A percentile compares a stretch with the other conserved stretches of the same genome.
Conservation (phyloP, 352 stramenopile genomes). For the Plasmopara viticola region DNA sequence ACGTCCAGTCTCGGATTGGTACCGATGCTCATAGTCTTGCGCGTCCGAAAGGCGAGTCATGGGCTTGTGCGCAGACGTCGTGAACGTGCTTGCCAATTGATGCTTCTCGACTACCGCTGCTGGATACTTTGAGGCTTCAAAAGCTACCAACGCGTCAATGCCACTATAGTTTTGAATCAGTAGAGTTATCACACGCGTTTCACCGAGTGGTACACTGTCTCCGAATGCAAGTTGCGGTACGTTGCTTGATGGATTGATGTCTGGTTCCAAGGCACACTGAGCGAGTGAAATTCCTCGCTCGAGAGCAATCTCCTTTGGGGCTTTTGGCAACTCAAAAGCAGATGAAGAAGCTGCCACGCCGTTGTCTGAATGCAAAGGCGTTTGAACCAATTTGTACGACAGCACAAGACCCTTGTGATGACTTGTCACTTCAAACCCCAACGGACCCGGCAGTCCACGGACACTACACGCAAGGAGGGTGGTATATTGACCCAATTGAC, state of each 20-base stretch:
- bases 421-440: slow-evolving; percentile 60
- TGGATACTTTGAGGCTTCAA: slow-evolving; percentile 58
- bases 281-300: slow-evolving; percentile 33
- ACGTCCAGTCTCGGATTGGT: slow-evolving; percentile 48
- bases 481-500: slow-evolving; percentile 40
- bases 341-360: background rate
- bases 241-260: slow-evolving; percentile 25
- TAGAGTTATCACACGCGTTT: slow-evolving; percentile 40
- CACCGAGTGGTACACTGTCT: slow-evolving; percentile 47
- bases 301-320: slow-evolving; percentile 34
- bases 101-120: slow-evolving; percentile 1
- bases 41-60: slow-evolving; percentile 34
- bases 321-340: slow-evolving; percentile 17
- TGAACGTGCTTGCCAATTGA: background rate
- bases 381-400: slow-evolving; percentile 56
- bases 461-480: slow-evolving; percentile 61
- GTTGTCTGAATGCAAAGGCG: background rate
- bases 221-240: slow-evolving; percentile 61
- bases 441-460: slow-evolving; percentile 39
- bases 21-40: slow-evolving; percentile 38
- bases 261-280: slow-evolving; percentile 44
- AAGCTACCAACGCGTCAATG: slow-evolving; percentile 53
- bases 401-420: slow-evolving; percentile 74
- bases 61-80: slow-evolving; percentile 1
- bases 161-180: slow-evolving; percentile 75